Conservation (phyloP, 768 basidiomycete genomes). For the Leucocoprinus leucothites region DNA sequence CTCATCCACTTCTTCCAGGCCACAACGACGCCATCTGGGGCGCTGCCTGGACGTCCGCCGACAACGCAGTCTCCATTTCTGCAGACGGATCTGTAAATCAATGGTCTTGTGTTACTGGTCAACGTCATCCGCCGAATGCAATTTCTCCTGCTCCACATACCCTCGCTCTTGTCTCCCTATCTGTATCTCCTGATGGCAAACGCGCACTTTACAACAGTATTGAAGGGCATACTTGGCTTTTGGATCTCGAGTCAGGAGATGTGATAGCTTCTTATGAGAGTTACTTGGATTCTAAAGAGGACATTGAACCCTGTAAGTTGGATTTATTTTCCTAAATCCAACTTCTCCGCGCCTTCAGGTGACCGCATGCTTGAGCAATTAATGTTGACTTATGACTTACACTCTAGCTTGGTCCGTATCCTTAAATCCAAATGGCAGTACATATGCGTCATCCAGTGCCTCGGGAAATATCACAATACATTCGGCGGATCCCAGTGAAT, state of each 20-base stretch:
- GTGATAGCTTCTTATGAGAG: conserved; percentile 70
- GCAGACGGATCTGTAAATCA: conserved; percentile 77
- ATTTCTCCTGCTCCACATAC: conserved; percentile 67
- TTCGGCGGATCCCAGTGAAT: conserved; percentile 63
- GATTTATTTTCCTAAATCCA: too few species aligned
- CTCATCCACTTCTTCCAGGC: conserved; percentile 46
- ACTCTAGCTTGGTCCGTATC: conserved; percentile 79
- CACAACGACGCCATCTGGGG: conserved; percentile 83
- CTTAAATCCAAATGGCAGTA: conserved; percentile 68
- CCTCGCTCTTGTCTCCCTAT: conserved; percentile 81
- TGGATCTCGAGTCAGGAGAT: conserved; percentile 64
- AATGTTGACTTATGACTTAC: conserved; percentile 8
- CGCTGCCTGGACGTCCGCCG: conserved; percentile 64
- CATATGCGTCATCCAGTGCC: conserved; percentile 71
- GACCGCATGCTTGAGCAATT: conserved; percentile 7
- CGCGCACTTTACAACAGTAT: conserved; percentile 76
- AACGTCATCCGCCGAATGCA: conserved; percentile 49
- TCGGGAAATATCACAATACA: conserved; percentile 71
- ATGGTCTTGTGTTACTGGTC: conserved; percentile 66
- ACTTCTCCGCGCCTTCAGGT: conserved; percentile 10
- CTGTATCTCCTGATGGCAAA: conserved; percentile 62
- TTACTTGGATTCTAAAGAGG: conserved; percentile 55
- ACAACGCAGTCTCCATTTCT: conserved; percentile 65
- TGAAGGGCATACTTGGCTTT: conserved; percentile 77
- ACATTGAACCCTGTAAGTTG: conserved; percentile 67